Base-by-base conservation (phyloP, 208 protist species). In the Spongospora subterranea region DNA sequence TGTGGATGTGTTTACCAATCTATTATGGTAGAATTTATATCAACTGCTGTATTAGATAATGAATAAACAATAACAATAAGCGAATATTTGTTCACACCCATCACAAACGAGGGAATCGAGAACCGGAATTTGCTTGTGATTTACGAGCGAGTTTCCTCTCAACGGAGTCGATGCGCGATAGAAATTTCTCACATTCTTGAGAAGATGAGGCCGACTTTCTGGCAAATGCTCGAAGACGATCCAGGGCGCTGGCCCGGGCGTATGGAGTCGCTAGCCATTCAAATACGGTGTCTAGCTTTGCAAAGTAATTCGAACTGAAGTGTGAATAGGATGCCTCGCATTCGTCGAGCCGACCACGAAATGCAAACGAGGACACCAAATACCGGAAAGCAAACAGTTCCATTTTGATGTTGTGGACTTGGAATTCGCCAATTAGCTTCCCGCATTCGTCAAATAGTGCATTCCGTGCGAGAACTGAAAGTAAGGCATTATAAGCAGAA, bases 401-500 rank as follows among this genome's bases (percentile, higher is more conserved):
- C 17, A 82, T 82, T n/a, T 6, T 6, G 71, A 82, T 82, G n/a
- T 43, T n/a, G 11, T 43, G 6, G 13, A n/a, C 6, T 43, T 39
- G 17, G 17, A 82, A 39, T n/a, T 82, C 71, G 71, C 17, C 71
- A 35, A 82, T 82, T n/a, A 82, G n/a, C 71, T 43, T 35, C 17
- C 71, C 71, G 71, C 71, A 82, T 82, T 82, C 17, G 71, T 82
- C 71, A n/a, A 82, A 82, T n/a, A 82, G n/a, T 35, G 71, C 71
- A 43, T 82, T 82, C 13, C 71, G 71, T n/a, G 71, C 71, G 17
- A 82, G n/a, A 20, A 82, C 71, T 6, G n/a, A 6, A 6, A 82
- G 71, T 20, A 82, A 45, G 17, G 71, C 6, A 43, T 82, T 82
- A n/a, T 82, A 35, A 6, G 71, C 6, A 6, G n/a, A 45, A 20